phyloP scores from a whole-genome alignment of 176 grass and related monocot species.

The Bonia amplexicaulis region DNA sequence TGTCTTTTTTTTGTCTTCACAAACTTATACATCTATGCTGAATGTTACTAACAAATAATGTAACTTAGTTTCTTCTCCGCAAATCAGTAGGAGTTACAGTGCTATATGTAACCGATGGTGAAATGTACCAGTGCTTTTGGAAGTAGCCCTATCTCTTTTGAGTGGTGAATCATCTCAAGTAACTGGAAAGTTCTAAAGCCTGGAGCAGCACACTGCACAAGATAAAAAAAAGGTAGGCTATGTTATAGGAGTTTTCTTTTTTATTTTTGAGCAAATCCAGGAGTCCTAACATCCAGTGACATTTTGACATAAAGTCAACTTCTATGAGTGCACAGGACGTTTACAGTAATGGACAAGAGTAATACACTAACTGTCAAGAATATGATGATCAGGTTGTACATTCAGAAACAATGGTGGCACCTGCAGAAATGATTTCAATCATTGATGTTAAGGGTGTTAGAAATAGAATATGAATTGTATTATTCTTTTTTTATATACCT shows the following conservation, averaged over 20 bases:
- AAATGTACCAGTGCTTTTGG: constrained; percentile 65
- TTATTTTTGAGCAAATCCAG: neutral
- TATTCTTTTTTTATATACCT: too few species aligned
- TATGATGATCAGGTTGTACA: constrained; percentile 67
- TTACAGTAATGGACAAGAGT: constrained; percentile 10
- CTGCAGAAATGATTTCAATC: constrained; percentile 33
- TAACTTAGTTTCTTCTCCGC: constrained; percentile 3
- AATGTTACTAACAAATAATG: neutral
- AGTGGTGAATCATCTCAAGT: constrained; percentile 89
- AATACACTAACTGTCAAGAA: constrained; percentile 68
- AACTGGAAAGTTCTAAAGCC: constrained; percentile 95
- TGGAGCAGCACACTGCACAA: constrained; percentile 84
- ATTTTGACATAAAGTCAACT: neutral
- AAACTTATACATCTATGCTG: too few species aligned
- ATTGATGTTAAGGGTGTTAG: too few species aligned
- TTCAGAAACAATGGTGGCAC: constrained; percentile 66
- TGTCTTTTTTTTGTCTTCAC: too few species aligned
- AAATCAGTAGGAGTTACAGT: neutral
- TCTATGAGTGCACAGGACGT: neutral
- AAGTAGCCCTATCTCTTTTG: constrained; percentile 51
- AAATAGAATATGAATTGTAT: too few species aligned
- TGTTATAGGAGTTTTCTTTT: neutral
- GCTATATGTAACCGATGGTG: neutral
- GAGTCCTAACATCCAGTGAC: neutral
- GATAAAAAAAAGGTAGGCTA: neutral